phyloP scores from a whole-genome alignment of 345 rosid genomes.

The Salix purpurea region DNA sequence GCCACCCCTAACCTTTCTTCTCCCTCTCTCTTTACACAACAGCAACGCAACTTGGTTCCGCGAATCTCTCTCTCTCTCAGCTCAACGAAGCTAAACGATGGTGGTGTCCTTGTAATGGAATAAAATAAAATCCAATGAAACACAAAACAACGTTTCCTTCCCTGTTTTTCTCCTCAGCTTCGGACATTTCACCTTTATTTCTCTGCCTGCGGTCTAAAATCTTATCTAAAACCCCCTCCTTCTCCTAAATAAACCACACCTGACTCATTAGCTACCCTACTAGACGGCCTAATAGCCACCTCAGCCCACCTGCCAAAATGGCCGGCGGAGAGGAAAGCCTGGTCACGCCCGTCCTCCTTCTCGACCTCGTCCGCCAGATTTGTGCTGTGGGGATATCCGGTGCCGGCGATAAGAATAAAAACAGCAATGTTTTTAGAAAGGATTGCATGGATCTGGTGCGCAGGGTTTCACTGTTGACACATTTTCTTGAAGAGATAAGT shows the following conservation, averaged over 20 bases:
- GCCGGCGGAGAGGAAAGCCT: background rate
- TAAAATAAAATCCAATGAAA: background rate
- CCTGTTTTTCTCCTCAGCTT: background rate
- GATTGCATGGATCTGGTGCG: conserved; percentile 82
- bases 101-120: background rate
- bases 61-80: conserved; percentile 19
- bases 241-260: background rate
- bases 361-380: conserved; percentile 19
- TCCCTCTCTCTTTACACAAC: background rate
- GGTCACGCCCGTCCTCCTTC: conserved; percentile 10
- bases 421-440: conserved; percentile 38
- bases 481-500: conserved; percentile 74
- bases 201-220: background rate
- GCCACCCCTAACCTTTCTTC: conserved; percentile 24
- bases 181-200: background rate
- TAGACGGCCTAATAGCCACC: background rate
- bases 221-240: background rate
- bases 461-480: conserved; percentile 58
- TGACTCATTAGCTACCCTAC: background rate
- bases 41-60: conserved; percentile 17
- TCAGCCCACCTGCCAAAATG: background rate
- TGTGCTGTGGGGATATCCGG: background rate
- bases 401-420: conserved; percentile 11
- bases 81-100: background rate
- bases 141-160: background rate